Base-by-base conservation (phyloP, 805 yeast species). In the Scheffersomyces ergatensis region DNA sequence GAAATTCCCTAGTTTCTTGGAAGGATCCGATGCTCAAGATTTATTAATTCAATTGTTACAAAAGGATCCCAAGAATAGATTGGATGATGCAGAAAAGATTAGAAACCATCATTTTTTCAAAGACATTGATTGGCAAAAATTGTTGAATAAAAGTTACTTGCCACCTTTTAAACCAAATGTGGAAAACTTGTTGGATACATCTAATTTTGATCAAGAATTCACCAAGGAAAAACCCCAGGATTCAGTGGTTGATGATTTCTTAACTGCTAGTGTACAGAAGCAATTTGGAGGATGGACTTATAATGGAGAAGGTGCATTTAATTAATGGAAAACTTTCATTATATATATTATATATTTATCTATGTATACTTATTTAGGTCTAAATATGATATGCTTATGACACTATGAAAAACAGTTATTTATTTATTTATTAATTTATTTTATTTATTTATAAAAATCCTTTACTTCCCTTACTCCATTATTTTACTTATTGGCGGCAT, bases 241-340 rank as follows among this genome's bases (percentile, higher is more conserved):
- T 60, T 86, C 96, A 46, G 97, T 93, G 11, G 97, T 90, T 14
- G 95, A 90, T 60, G 95, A 88, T 56, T 88, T 78, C 51, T 74
- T 93, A 47, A 86, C 95, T 55, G 98, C 89, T 53, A 80, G 90
- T 53, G 97, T 93, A n/a, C 99, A 93, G 64, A 82, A 85, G 59
- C 98, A 93, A 66, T 93, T 93, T 72, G 98, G 97, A 35, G 98
- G 99, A 5, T 93, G 99, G 99, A 92, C 98, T 2, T 92, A 90
- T 63, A 87, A 83, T 36, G 95, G 93, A 2, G 82, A 75, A 36
- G 65, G 54, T 14, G 58, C 62, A 16, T 51, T 61, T 12, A 26
- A 26, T 26, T 26, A 13, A 26, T 7, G 11, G n/a, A n/a, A n/a
- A n/a, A n/a, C n/a, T 23, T 23, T 8, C 25, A 23, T 7, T 23